Conservation (phyloP, 139 green algal species). For the Chlorella sp. region DNA sequence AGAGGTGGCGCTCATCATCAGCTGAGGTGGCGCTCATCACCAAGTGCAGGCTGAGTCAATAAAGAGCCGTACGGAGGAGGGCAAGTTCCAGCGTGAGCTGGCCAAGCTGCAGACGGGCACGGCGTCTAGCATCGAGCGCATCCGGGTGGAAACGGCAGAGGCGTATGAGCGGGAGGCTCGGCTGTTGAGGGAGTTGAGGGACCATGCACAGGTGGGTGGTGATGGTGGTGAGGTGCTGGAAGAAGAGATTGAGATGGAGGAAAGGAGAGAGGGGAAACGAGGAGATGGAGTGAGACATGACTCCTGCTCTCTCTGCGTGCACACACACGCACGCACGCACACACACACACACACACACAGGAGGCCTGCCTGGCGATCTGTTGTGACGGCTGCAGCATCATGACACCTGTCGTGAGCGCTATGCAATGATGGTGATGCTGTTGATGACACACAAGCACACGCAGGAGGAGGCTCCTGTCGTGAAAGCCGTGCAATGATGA, state of each 20-base stretch:
- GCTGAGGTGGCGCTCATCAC: not conserved
- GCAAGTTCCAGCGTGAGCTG: conserved; percentile 9
- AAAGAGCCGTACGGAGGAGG: conserved; percentile 7
- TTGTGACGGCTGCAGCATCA: not conserved
- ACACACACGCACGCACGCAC: not conserved
- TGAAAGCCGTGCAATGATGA: not conserved
- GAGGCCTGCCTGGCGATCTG: too few relatives aligned
- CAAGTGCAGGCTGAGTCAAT: conserved; percentile 5
- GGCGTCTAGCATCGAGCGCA: conserved; percentile 32
- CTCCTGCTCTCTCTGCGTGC: not conserved
- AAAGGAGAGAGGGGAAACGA: not conserved
- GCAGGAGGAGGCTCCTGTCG: not conserved
- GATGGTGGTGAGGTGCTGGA: not conserved
- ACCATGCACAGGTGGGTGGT: conserved; percentile 28
- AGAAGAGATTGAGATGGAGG: not conserved
- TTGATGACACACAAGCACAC: too few relatives aligned
- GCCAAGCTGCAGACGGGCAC: conserved; percentile 20
- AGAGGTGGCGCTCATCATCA: too few relatives aligned
- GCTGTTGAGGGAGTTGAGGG: conserved; percentile 38
- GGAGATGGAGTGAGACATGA: not conserved
- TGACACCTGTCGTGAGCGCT: not conserved
- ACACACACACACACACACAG: too few relatives aligned
- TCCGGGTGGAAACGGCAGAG: conserved; percentile 30
- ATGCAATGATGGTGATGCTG: not conserved
- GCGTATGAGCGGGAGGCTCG: conserved; percentile 40